Conservation (phyloP, 192 early-diverging fungal genomes). For the Coemansia sp. region DNA sequence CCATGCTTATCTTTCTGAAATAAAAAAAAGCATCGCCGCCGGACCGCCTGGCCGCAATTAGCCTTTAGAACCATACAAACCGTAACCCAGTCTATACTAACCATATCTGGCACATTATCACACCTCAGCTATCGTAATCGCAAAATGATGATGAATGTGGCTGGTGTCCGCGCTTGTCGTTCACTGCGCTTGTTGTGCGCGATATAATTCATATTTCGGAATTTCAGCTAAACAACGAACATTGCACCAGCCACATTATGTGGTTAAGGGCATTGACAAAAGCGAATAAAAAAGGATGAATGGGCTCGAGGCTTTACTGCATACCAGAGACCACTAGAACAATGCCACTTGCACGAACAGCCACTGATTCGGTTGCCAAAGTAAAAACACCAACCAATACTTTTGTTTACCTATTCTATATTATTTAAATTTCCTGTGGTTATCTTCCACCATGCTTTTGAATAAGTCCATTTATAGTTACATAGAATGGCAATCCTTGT, state of each 20-base stretch:
- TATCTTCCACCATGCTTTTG: neutral
- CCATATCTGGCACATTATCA: neutral
- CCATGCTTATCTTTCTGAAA: neutral
- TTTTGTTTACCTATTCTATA: neutral
- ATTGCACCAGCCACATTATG: neutral
- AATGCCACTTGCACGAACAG: neutral
- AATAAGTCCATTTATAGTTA: neutral
- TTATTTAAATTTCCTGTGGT: neutral
- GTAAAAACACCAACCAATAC: neutral
- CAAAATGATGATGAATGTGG: neutral
- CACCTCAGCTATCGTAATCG: neutral
- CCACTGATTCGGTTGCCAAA: neutral
- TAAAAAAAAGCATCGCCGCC: too few relatives aligned
- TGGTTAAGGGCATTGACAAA: neutral
- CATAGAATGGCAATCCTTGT: too few relatives aligned
- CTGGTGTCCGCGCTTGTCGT: neutral
- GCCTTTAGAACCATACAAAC: neutral
- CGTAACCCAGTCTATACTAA: neutral
- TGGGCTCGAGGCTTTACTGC: neutral
- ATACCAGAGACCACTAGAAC: neutral
- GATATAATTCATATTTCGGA: too few relatives aligned
- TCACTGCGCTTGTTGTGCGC: neutral
- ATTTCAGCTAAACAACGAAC: too few relatives aligned
- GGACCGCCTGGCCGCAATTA: neutral
- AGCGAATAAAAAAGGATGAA: neutral